A percentile compares a stretch with the other conserved stretches of the same genome.
phyloP scores from a whole-genome alignment of 768 basidiomycete species.

The Boletus subcaerulescens region DNA sequence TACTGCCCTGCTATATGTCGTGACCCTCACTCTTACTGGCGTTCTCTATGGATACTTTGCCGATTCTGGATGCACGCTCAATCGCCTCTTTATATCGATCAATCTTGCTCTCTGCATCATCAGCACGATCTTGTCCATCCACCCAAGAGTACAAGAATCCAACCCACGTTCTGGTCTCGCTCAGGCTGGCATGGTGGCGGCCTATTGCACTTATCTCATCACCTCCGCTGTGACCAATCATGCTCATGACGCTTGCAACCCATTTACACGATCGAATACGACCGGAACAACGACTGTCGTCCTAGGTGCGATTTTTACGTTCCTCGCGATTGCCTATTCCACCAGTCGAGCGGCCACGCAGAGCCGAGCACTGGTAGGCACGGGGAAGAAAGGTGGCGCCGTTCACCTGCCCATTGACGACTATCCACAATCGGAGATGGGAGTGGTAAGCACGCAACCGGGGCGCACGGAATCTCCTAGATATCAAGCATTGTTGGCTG shows the following conservation, averaged over 20 bases:
- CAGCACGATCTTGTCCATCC: constrained; percentile 78
- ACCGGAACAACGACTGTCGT: constrained; percentile 85
- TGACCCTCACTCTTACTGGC: constrained; percentile 80
- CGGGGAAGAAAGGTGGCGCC: constrained; percentile 56
- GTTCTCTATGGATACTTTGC: constrained; percentile 93
- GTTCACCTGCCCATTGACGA: constrained; percentile 62
- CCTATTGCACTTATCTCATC: constrained; percentile 94
- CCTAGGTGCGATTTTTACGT: constrained; percentile 92
- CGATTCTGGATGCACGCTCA: constrained; percentile 79
- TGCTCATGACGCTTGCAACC: constrained; percentile 84
- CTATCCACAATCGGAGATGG: constrained; percentile 61
- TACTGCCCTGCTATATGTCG: constrained; percentile 84
- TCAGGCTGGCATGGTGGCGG: constrained; percentile 95
- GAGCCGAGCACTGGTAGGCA: constrained; percentile 84
- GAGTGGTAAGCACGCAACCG: constrained; percentile 81
- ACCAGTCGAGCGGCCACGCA: constrained; percentile 96
- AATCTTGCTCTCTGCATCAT: constrained; percentile 81
- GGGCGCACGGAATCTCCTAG: constrained; percentile 79
- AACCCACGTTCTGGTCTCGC: constrained; percentile 95
- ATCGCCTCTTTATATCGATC: constrained; percentile 96
- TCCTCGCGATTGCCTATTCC: constrained; percentile 97
- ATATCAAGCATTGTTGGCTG: constrained; percentile 92
- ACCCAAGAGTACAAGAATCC: constrained; percentile 83
- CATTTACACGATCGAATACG: constrained; percentile 63
- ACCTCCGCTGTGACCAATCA: constrained; percentile 94